These are phyloP conservation scores for Medicago lupulina DNA, from an alignment of 306 rosid species.

Conservation along the genomic window DNA sequence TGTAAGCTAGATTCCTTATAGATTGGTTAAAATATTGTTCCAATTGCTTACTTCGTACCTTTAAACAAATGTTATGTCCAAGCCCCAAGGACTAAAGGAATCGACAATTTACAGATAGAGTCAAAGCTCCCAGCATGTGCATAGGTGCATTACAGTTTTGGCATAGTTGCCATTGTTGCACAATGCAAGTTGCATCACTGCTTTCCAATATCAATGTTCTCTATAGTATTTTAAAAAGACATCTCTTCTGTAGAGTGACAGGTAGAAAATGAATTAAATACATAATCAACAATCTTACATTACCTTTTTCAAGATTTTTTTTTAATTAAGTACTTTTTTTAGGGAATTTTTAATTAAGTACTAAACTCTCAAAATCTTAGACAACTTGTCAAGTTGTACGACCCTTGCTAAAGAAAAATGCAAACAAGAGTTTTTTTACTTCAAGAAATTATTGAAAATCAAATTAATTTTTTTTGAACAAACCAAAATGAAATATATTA, in stretches of 20 bases:
- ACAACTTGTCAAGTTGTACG: background rate
- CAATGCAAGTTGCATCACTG: constrained; percentile 9
- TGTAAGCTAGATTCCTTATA: constrained; percentile 19
- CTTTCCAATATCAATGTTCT: background rate
- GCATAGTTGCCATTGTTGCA: background rate
- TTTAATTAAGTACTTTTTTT: background rate
- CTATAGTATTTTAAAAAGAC: background rate
- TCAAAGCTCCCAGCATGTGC: constrained; percentile 19
- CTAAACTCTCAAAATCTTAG: background rate
- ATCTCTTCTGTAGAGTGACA: background rate
- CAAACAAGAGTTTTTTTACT: background rate
- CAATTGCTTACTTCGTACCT: background rate
- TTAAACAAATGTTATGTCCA: background rate
- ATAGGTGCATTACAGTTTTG: constrained; percentile 5
- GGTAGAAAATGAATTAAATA: background rate
- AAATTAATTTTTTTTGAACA: too few relatives aligned
- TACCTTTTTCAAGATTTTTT: background rate
- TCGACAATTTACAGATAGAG: background rate
- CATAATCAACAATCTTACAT: background rate
- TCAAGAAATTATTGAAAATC: background rate
- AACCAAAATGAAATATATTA: too few relatives aligned
- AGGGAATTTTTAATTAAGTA: background rate
- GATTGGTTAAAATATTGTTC: background rate
- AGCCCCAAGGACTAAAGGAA: constrained; percentile 9
- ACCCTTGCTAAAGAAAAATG: background rate